These are phyloP conservation scores for Umbelopsis sp. DNA, from an alignment of 371 early-diverging fungal species.

Conservation along the genomic window DNA sequence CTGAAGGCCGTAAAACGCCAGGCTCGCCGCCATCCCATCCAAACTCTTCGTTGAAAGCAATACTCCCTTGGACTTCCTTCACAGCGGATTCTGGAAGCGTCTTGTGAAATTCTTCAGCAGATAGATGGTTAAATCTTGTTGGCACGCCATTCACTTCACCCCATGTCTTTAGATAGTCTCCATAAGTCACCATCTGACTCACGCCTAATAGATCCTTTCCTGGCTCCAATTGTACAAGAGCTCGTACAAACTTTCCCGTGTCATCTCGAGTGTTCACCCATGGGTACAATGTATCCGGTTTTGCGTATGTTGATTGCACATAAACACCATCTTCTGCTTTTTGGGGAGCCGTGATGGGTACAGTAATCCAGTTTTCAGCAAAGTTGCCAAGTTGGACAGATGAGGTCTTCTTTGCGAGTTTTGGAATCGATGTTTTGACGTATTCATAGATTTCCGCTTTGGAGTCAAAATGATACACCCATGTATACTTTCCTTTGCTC, in stretches of 20 bases:
- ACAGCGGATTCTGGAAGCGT: neutral
- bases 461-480: neutral
- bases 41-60: neutral
- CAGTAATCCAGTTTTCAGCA: neutral
- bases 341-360: neutral
- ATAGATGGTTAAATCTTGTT: neutral
- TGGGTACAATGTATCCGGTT: neutral
- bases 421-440: neutral
- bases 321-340: constrained; percentile 3
- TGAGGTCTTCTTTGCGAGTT: neutral
- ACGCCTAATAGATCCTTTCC: neutral
- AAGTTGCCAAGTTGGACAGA: neutral
- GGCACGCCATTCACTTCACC: neutral
- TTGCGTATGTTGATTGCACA: neutral
- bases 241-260: neutral
- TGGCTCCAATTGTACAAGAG: neutral
- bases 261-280: neutral
- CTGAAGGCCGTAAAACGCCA: neutral
- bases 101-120: neutral
- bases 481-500: too few relatives aligned
- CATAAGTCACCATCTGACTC: neutral
- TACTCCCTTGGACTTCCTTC: neutral
- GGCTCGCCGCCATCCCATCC: constrained; percentile 11
- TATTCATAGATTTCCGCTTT: neutral
- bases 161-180: neutral